Evolutionary conservation across 805 yeast genomes (phyloP).

Genomic region (Myxozyma kluyveri): DNA sequence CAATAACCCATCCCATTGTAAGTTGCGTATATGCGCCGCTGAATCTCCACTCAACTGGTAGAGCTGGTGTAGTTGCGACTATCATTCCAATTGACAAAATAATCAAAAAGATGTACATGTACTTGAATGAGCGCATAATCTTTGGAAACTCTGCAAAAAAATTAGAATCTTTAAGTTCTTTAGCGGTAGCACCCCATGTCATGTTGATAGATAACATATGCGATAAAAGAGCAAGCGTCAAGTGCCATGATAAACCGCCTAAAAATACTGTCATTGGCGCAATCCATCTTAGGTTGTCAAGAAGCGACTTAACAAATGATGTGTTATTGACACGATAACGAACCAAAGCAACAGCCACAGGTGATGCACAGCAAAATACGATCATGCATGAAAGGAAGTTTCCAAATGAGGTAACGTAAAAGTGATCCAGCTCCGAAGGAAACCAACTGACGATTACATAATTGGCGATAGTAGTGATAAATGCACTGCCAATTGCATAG

Average conservation of each 20-base stretch:
- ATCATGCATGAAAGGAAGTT: constrained; percentile 4
- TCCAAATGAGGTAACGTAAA: constrained; percentile 9
- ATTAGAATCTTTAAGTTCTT: constrained; percentile 10
- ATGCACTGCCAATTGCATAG: constrained; percentile 10
- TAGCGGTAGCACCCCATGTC: constrained; percentile 19
- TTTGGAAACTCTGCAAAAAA: constrained; percentile 10
- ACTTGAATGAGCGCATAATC: constrained; percentile 3
- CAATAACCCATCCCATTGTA: constrained; percentile 7
- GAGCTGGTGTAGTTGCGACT: constrained; percentile 6
- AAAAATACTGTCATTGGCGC: constrained; percentile 8
- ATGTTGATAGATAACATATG: constrained; percentile 7
- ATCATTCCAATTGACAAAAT: not conserved
- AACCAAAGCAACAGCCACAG: constrained; percentile 4
- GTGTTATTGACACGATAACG: constrained; percentile 4
- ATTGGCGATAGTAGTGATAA: constrained; percentile 7
- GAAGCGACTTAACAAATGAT: constrained; percentile 3
- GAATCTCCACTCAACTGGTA: constrained; percentile 7
- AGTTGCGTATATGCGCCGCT: constrained; percentile 2
- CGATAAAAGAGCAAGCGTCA: constrained; percentile 2
- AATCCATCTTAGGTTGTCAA: constrained; percentile 4
- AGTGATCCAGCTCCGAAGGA: constrained; percentile 3
- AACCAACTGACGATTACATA: constrained; percentile 9
- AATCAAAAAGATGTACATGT: constrained; percentile 5
- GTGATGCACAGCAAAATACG: constrained; percentile 5
- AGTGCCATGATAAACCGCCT: constrained; percentile 12